Evolutionary conservation across 768 basidiomycete genomes (phyloP).

Genomic region (Sporobolomyces roseus): DNA sequence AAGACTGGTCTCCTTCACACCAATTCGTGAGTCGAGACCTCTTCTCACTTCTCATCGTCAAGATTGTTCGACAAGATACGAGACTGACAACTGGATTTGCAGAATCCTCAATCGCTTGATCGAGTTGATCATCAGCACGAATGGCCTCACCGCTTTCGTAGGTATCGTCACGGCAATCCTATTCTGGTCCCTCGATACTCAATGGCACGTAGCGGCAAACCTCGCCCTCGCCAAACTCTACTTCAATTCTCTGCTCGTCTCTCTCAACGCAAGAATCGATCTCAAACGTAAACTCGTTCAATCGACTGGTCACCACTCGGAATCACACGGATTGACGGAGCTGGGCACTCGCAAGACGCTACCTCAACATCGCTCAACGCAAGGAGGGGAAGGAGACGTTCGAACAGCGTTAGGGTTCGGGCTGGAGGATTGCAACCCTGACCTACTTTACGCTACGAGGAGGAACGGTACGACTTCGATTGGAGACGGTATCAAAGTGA

Average conservation of each 20-base stretch:
- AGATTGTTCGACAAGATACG: not conserved
- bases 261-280: conserved; percentile 2
- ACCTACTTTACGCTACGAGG: not conserved
- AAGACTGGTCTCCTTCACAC: conserved; percentile 1
- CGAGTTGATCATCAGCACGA: conserved; percentile 2
- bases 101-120: conserved; percentile 6
- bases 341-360: not conserved
- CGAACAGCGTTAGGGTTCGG: conserved; percentile 7
- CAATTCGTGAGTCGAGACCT: not conserved
- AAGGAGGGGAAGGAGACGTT: not conserved
- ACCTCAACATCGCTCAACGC: not conserved
- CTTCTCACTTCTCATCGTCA: not conserved
- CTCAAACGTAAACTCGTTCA: not conserved
- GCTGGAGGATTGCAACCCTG: not conserved
- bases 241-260: not conserved
- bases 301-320: not conserved
- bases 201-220: not conserved
- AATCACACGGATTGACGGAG: not conserved
- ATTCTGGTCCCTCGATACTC: not conserved
- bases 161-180: not conserved
- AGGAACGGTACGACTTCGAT: not conserved
- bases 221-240: not conserved
- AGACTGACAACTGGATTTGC: not conserved
- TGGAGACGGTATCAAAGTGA: conserved; percentile 2
- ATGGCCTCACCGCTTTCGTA: not conserved